A percentile compares a stretch with the other conserved stretches of the same genome.
phyloP scores from a whole-genome alignment of 805 yeast species.

The Saccharomycopsis schoenii region DNA sequence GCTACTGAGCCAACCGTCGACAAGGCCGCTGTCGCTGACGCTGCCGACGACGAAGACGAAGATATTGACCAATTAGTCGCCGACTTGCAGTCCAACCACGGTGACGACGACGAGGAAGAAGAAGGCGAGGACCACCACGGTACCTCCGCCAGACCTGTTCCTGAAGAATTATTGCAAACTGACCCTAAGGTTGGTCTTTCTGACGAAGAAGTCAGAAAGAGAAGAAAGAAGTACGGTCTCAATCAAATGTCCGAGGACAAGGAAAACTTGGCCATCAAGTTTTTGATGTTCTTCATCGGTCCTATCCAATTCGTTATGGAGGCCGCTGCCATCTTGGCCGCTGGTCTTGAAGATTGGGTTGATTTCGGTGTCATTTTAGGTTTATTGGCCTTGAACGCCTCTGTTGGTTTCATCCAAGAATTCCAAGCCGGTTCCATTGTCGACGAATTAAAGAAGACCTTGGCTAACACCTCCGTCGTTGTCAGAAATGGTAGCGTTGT shows the following conservation, averaged over 20 bases:
- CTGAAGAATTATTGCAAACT: slow-evolving; percentile 78
- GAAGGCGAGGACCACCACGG: slow-evolving; percentile 41
- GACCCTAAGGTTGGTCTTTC: slow-evolving; percentile 71
- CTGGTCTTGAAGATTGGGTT: slow-evolving; percentile 96
- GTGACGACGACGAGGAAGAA: slow-evolving; percentile 39
- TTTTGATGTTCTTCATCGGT: slow-evolving; percentile 82
- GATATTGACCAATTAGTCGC: slow-evolving; percentile 65
- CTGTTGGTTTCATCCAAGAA: slow-evolving; percentile 94
- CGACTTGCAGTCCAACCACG: slow-evolving; percentile 64
- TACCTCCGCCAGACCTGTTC: slow-evolving; percentile 64
- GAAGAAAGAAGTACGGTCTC: slow-evolving; percentile 85
- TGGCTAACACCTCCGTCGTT: slow-evolving; percentile 82
- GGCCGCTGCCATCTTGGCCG: slow-evolving; percentile 91
- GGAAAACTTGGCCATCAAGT: slow-evolving; percentile 71
- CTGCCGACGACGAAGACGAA: slow-evolving; percentile 51
- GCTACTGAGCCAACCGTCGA: slow-evolving; percentile 37
- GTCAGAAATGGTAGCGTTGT: slow-evolving; percentile 70
- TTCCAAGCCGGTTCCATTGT: slow-evolving; percentile 98
- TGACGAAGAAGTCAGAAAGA: slow-evolving; percentile 64
- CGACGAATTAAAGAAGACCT: slow-evolving; percentile 89
- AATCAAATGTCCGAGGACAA: slow-evolving; percentile 87
- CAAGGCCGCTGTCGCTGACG: slow-evolving; percentile 46
- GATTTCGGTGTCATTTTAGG: slow-evolving; percentile 97
- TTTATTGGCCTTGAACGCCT: slow-evolving; percentile 75
- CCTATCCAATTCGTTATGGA: slow-evolving; percentile 97